Evolutionary conservation across 192 early-diverging fungal genomes (phyloP).

Genomic region (Spizellomyces sp.): DNA sequence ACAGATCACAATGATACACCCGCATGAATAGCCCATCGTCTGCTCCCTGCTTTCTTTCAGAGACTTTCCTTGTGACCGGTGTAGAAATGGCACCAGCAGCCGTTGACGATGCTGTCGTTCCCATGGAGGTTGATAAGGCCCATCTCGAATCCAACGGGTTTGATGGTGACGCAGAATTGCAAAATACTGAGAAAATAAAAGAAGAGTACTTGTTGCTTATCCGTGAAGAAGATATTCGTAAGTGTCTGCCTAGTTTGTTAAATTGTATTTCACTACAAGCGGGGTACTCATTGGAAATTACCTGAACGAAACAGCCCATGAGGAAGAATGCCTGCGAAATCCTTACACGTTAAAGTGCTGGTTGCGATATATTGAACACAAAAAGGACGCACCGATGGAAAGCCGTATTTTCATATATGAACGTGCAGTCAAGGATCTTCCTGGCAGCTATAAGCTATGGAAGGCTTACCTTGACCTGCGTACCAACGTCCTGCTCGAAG

Average conservation of each 20-base stretch:
- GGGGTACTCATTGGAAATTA: not conserved
- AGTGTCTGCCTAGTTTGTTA: slow-evolving; percentile 13
- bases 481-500: slow-evolving; percentile 44
- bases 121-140: too few relatives aligned
- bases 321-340: slow-evolving; percentile 57
- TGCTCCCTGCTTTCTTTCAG: too few relatives aligned
- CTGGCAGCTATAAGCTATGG: slow-evolving; percentile 97
- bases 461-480: slow-evolving; percentile 81
- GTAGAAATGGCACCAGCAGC: too few relatives aligned
- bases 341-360: slow-evolving; percentile 71
- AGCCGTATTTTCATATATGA: slow-evolving; percentile 74
- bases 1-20: too few relatives aligned
- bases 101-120: too few relatives aligned
- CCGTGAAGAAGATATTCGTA: slow-evolving; percentile 41
- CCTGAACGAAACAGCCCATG: slow-evolving; percentile 33
- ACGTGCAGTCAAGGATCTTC: slow-evolving; percentile 82
- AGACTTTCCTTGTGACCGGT: too few relatives aligned
- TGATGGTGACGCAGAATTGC: not conserved
- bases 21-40: too few relatives aligned
- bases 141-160: too few relatives aligned
- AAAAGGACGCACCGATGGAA: slow-evolving; percentile 52
- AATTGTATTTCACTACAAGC: not conserved
- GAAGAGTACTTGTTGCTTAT: slow-evolving; percentile 36
- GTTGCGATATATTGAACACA: slow-evolving; percentile 91
- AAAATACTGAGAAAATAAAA: not conserved